These are phyloP conservation scores for Yamadazyma dendronema DNA, from an alignment of 1,139 yeast genomes.

Conservation along the genomic window DNA sequence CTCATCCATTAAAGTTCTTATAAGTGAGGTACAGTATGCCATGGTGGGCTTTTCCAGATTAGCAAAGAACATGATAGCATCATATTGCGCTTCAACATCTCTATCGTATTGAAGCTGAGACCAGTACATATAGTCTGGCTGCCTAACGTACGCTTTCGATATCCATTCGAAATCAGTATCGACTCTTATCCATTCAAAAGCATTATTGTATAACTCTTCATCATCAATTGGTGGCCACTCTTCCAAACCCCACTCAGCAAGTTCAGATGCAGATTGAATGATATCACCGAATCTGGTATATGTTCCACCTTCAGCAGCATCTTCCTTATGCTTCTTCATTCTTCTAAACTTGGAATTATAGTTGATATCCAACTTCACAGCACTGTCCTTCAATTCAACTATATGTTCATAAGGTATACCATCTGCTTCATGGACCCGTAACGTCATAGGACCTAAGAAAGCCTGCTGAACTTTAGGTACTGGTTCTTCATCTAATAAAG, in stretches of 20 bases:
- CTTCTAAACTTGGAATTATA: constrained; percentile 89
- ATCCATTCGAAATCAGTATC: constrained; percentile 99
- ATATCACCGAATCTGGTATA: constrained; percentile 78
- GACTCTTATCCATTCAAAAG: constrained; percentile 95
- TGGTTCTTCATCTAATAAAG: constrained; percentile 41
- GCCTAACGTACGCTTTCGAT: constrained; percentile 73
- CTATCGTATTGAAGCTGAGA: constrained; percentile 93
- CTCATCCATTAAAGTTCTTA: constrained; percentile 79
- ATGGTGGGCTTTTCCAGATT: constrained; percentile 54
- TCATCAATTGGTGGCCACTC: constrained; percentile 77
- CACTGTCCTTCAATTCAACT: constrained; percentile 82
- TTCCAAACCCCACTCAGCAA: constrained; percentile 67
- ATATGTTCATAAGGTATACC: constrained; percentile 99
- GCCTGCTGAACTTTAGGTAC: constrained; percentile 38
- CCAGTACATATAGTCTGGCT: constrained; percentile 93
- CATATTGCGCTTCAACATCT: constrained; percentile 93
- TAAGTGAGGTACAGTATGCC: constrained; percentile 72
- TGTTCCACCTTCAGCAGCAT: constrained; percentile 41
- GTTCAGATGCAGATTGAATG: constrained; percentile 56
- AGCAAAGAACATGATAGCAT: constrained; percentile 75
- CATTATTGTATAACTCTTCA: constrained; percentile 64
- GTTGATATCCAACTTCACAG: constrained; percentile 87
- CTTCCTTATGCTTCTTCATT: constrained; percentile 52
- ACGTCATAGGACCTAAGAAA: constrained; percentile 93
- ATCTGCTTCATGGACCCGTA: constrained; percentile 95